phyloP scores from a whole-genome alignment of 2,329 filamentous ascomycete genomes.

The Aspergillus fructus region DNA sequence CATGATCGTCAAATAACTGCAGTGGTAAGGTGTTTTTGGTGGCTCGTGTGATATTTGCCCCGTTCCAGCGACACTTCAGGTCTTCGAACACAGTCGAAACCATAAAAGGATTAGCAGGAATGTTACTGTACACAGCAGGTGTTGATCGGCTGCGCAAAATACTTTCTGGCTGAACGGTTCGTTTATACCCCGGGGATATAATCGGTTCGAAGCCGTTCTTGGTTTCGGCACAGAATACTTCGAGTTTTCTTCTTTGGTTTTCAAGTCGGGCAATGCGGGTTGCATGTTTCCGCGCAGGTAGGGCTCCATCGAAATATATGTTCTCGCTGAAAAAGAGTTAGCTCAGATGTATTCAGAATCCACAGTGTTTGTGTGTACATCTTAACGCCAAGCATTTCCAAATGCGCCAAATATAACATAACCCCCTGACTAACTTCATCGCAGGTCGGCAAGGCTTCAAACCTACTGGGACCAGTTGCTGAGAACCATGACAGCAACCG shows the following conservation, averaged over 20 bases:
- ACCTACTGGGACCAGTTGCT: slow-evolving; percentile 42
- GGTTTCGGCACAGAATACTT: slow-evolving; percentile 46
- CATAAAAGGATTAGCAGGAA: slow-evolving; percentile 66
- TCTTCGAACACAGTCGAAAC: slow-evolving; percentile 75
- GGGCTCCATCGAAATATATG: slow-evolving; percentile 83
- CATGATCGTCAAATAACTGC: slow-evolving; percentile 25
- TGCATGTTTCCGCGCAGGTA: slow-evolving; percentile 66
- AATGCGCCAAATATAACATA: slow-evolving; percentile 61
- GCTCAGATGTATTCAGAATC: slow-evolving; percentile 7
- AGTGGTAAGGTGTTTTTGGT: slow-evolving; percentile 17
- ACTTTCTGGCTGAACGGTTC: slow-evolving; percentile 18
- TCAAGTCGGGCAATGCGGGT: slow-evolving; percentile 63
- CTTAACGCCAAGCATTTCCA: slow-evolving; percentile 56
- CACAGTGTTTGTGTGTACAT: slow-evolving; percentile 61
- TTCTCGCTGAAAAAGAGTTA: slow-evolving; percentile 50
- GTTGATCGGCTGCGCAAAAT: slow-evolving; percentile 28
- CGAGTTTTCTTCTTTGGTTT: slow-evolving; percentile 57
- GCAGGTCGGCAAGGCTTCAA: slow-evolving; percentile 61
- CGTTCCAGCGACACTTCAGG: slow-evolving; percentile 51
- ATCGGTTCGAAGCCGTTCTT: slow-evolving; percentile 25
- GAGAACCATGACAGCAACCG: slow-evolving; percentile 48
- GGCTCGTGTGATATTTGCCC: slow-evolving; percentile 23
- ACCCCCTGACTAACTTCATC: slow-evolving; percentile 59
- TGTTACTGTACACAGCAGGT: slow-evolving; percentile 29
- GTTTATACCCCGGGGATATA: slow-evolving; percentile 5